phyloP scores from a whole-genome alignment of 345 rosid species.

The Alliaria petiolata region DNA sequence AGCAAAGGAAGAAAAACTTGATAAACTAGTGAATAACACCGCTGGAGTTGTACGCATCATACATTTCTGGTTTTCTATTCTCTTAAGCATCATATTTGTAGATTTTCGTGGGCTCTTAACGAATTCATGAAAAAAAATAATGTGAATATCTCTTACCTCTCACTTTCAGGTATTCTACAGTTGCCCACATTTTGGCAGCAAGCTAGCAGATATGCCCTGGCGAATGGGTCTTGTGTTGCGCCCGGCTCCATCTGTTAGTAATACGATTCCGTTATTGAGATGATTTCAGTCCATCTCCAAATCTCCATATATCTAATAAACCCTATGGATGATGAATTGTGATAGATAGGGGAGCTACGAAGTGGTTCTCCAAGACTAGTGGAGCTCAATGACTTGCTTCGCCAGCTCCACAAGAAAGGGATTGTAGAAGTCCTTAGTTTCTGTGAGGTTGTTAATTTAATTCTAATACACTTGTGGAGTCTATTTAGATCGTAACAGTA shows the following conservation, averaged over 20 bases:
- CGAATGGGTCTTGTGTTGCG: constrained; percentile 95
- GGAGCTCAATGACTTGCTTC: constrained; percentile 81
- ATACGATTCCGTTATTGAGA: background rate
- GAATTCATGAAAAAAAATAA: background rate
- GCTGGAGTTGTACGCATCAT: constrained; percentile 69
- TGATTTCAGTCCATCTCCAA: background rate
- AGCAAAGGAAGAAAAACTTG: constrained; percentile 80
- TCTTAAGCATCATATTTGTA: background rate
- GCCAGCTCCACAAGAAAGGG: constrained; percentile 75
- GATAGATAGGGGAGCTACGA: constrained; percentile 86
- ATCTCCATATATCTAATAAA: background rate
- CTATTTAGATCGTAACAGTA: background rate
- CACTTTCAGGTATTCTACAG: constrained; percentile 84
- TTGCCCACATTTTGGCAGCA: constrained; percentile 98
- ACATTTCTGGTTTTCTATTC: background rate
- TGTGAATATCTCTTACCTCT: background rate
- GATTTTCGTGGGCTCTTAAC: background rate
- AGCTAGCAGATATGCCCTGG: constrained; percentile 98
- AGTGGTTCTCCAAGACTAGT: constrained; percentile 88
- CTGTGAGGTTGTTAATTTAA: constrained; percentile 67
- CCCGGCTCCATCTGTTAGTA: constrained; percentile 91
- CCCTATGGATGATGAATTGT: constrained; percentile 2
- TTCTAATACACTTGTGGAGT: background rate
- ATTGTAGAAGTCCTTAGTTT: constrained; percentile 84
- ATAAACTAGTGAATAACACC: constrained; percentile 78